These are phyloP conservation scores for Fusarium papillatum DNA, from an alignment of 2,329 filamentous ascomycete genomes.

Conservation along the genomic window DNA sequence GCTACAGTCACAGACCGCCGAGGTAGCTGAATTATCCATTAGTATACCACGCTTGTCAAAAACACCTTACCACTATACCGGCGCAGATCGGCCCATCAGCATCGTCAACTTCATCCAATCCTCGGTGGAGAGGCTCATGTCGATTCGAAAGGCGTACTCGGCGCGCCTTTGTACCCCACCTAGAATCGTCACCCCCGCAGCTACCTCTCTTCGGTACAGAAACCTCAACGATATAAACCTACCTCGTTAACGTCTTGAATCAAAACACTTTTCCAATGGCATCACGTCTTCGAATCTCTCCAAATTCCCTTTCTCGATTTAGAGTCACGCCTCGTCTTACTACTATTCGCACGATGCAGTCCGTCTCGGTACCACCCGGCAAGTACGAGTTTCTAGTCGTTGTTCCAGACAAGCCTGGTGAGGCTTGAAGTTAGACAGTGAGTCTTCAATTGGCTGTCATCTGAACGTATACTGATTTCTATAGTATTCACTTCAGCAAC, in stretches of 20 bases:
- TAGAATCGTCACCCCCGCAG: slow-evolving; percentile 25
- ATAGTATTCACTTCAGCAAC: slow-evolving; percentile 66
- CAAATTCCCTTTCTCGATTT: slow-evolving; percentile 11
- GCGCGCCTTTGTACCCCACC: slow-evolving; percentile 33
- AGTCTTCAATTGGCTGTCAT: slow-evolving; percentile 33
- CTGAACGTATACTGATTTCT: slow-evolving; percentile 25
- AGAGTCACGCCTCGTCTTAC: slow-evolving; percentile 7
- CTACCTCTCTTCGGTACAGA: neutral
- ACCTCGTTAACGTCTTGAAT: neutral
- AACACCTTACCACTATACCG: neutral
- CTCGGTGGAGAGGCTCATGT: neutral
- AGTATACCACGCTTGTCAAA: neutral
- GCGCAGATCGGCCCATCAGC: neutral
- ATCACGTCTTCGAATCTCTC: slow-evolving; percentile 26
- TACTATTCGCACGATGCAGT: slow-evolving; percentile 44
- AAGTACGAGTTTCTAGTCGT: slow-evolving; percentile 78
- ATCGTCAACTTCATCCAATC: neutral
- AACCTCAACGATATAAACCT: slow-evolving; percentile 1
- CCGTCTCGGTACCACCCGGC: slow-evolving; percentile 39
- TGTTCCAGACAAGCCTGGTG: slow-evolving; percentile 75
- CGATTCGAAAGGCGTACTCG: slow-evolving; percentile 24
- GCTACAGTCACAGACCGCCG: neutral
- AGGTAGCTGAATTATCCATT: neutral
- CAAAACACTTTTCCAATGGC: slow-evolving; percentile 14
- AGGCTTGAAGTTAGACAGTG: slow-evolving; percentile 72